phyloP scores from a whole-genome alignment of 768 basidiomycete species.

The Trametes villosa region DNA sequence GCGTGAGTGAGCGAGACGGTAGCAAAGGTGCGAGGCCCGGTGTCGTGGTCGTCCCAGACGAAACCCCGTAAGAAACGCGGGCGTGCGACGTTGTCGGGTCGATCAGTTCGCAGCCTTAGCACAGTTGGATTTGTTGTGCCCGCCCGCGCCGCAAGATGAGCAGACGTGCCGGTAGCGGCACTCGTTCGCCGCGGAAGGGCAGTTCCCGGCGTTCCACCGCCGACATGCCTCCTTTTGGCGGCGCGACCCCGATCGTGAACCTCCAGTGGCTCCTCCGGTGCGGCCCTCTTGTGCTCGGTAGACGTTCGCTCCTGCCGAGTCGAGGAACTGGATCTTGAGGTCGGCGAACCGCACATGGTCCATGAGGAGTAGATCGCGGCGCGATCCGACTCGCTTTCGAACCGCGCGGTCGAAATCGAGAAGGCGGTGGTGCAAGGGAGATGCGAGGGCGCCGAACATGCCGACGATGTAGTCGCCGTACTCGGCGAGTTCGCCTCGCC shows the following conservation, averaged over 20 bases:
- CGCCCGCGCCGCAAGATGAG: not conserved
- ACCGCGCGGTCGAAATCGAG: slow-evolving; percentile 39
- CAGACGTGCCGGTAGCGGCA: not conserved
- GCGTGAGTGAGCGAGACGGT: not conserved
- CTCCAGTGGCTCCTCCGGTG: not conserved
- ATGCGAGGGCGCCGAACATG: slow-evolving; percentile 31
- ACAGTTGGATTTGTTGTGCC: slow-evolving; percentile 10
- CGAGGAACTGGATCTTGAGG: slow-evolving; percentile 9
- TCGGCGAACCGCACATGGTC: slow-evolving; percentile 24
- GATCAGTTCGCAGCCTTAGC: not conserved
- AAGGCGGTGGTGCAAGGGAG: slow-evolving; percentile 17
- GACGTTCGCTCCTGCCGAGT: not conserved
- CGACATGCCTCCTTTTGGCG: not conserved
- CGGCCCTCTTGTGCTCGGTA: not conserved
- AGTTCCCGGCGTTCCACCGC: not conserved
- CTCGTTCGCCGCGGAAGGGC: not conserved
- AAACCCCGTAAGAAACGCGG: slow-evolving; percentile 21
- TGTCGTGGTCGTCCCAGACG: slow-evolving; percentile 21
- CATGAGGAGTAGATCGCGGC: slow-evolving; percentile 25
- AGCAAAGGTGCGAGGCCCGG: slow-evolving; percentile 27
- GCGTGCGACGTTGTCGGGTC: not conserved
- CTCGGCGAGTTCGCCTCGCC: slow-evolving; percentile 28
- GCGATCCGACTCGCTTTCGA: slow-evolving; percentile 28
- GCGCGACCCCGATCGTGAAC: no score
- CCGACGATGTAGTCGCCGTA: slow-evolving; percentile 34